Base-by-base conservation (phyloP, 2,329 filamentous ascomycete species). In the Cryoendolithus antarcticus region DNA sequence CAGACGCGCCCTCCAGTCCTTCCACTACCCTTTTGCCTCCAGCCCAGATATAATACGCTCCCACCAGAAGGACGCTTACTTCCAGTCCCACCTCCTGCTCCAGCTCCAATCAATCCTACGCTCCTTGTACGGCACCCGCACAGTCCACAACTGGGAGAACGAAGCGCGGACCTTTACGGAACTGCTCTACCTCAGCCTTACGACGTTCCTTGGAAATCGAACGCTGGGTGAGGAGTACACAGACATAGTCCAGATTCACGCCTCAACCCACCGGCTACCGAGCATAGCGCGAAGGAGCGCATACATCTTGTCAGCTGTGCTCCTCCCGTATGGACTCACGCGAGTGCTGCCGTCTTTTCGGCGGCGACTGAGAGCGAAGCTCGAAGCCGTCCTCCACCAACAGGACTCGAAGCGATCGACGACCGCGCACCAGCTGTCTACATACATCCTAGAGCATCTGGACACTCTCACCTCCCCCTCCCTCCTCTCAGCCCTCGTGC, bases 171-270 rank as follows among this genome's bases (percentile, higher is more conserved):
- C 84, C 32, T 67, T 83, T 53, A 82, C 86, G 46, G 82, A 93
- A 53, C 70, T 93, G 5, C 71, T 94, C 43, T 98, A 98, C 67
- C 79, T 93, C 42, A 77, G 75, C 47, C 76, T 96, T 43, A 96
- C 91, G 9, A 96, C 89, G 0, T 71, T 93, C 28, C 73, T 93
- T 42, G 89, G 89, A 35, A 94, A 95, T 62, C 77, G 89, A 39
- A 98, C 91, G 1, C 71, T 98, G 8, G 91, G 91, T 52, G 91
- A 96, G 59, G 91, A 98, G 62, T 98, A 96, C 68, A 95, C 88
- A 68, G 89, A 96, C 56, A 80, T 98, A 11, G 75, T 96, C 11
- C 86, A 95, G 59, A 73, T 96, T 38, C 83, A 91, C 59, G 75
- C 74, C 50, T 69, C 80, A 51, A 70, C 70, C 32, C 62, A 72